These are phyloP conservation scores for Gaertneriomyces sp. DNA, from an alignment of 192 early-diverging fungal species.

Conservation along the genomic window DNA sequence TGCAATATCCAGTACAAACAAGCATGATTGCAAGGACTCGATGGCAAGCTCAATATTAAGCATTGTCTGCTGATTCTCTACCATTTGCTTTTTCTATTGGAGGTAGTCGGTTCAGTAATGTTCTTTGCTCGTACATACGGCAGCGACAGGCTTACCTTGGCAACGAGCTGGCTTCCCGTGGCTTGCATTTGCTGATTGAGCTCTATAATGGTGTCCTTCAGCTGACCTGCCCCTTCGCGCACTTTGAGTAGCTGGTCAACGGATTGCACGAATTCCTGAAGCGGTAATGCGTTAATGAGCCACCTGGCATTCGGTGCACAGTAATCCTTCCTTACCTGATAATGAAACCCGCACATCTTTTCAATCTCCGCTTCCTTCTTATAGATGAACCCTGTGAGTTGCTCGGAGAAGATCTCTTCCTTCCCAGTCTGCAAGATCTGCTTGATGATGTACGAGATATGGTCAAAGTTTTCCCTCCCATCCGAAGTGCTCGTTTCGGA, in stretches of 20 bases:
- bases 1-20: slow-evolving; percentile 83
- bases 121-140: background rate
- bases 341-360: slow-evolving; percentile 93
- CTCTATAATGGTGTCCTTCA: slow-evolving; percentile 79
- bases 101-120: background rate
- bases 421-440: slow-evolving; percentile 80
- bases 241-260: slow-evolving; percentile 96
- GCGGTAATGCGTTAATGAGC: background rate
- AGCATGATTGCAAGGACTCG: slow-evolving; percentile 74
- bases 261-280: slow-evolving; percentile 84
- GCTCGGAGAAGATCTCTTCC: slow-evolving; percentile 83
- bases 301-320: background rate
- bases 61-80: slow-evolving; percentile 73
- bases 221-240: slow-evolving; percentile 74
- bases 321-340: slow-evolving; percentile 62
- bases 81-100: slow-evolving; percentile 69
- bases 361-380: slow-evolving; percentile 96
- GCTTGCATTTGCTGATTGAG: slow-evolving; percentile 83
- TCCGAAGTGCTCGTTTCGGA: slow-evolving; percentile 21
- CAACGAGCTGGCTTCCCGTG: slow-evolving; percentile 72
- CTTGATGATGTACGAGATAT: slow-evolving; percentile 69
- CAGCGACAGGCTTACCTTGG: slow-evolving; percentile 56
- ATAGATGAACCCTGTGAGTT: slow-evolving; percentile 74
- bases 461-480: slow-evolving; percentile 48
- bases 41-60: slow-evolving; percentile 84